A percentile compares a stretch with the other conserved stretches of the same genome.
Conservation (phyloP, 2,329 filamentous ascomycete species). For the Arthrobotrys sinensis region DNA sequence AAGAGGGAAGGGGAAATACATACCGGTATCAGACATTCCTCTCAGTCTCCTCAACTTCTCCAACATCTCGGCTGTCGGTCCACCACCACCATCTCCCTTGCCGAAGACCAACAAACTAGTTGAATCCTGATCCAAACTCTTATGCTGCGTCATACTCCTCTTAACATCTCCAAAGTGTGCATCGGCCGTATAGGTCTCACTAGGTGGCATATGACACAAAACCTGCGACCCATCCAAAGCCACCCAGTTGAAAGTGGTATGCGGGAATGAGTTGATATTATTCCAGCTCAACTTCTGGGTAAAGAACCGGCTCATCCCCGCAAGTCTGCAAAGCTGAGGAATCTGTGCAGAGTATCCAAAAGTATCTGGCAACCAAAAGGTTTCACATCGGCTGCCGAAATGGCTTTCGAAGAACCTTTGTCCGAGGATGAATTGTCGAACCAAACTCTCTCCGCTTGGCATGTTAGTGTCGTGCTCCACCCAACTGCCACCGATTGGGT, state of each 20-base stretch:
- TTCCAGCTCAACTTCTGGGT: slow-evolving; percentile 99
- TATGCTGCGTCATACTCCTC: slow-evolving; percentile 90
- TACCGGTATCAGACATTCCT: slow-evolving; percentile 83
- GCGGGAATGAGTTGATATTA: slow-evolving; percentile 98
- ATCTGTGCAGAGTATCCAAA: slow-evolving; percentile 97
- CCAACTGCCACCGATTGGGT: slow-evolving; percentile 97
- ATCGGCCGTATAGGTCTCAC: slow-evolving; percentile 91
- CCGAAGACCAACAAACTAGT: slow-evolving; percentile 94
- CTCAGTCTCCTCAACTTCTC: slow-evolving; percentile 95
- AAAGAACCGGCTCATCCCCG: slow-evolving; percentile 97
- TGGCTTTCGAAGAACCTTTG: slow-evolving; percentile 94
- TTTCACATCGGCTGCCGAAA: slow-evolving; percentile 88
- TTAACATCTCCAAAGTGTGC: slow-evolving; percentile 95
- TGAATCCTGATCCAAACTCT: slow-evolving; percentile 92
- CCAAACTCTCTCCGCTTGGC: slow-evolving; percentile 93
- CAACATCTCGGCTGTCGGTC: slow-evolving; percentile 91
- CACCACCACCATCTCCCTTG: slow-evolving; percentile 95
- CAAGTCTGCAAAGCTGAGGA: slow-evolving; percentile 90
- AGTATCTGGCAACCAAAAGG: slow-evolving; percentile 98
- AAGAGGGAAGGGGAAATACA: slow-evolving; percentile 4
- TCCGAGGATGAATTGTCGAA: slow-evolving; percentile 94
- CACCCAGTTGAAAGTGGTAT: slow-evolving; percentile 99
- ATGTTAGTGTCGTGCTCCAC: slow-evolving; percentile 99
- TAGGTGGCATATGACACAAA: slow-evolving; percentile 95
- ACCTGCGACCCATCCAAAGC: slow-evolving; percentile 95